Percentiles rank a stretch among this genome's conserved stretches.
Conservation (phyloP, 768 basidiomycete species). For the Serendipita vermifera region DNA sequence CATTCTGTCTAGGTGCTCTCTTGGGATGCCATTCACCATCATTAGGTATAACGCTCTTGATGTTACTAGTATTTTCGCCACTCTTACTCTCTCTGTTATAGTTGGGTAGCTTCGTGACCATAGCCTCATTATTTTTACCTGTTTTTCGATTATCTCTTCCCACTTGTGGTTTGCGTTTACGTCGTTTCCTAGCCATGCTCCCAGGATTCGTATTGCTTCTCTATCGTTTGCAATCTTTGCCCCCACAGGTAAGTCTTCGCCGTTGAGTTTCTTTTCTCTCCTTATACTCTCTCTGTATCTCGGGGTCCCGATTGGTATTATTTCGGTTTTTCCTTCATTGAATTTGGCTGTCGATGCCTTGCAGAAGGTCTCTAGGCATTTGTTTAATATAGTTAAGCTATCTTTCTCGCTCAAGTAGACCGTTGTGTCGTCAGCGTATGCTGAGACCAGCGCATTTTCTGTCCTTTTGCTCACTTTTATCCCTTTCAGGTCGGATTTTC, state of each 20-base stretch:
- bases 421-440: slow-evolving; percentile 20
- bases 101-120: background rate
- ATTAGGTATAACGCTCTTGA: background rate
- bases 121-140: background rate
- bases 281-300: slow-evolving; percentile 7
- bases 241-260: background rate
- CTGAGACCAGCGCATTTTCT: background rate
- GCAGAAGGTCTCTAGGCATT: slow-evolving; percentile 19
- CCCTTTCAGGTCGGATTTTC: background rate
- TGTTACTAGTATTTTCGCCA: background rate
- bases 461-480: background rate
- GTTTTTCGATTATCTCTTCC: slow-evolving; percentile 13
- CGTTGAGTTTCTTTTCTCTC: background rate
- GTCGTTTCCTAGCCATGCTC: slow-evolving; percentile 17
- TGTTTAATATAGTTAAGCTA: slow-evolving; percentile 10
- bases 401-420: slow-evolving; percentile 17
- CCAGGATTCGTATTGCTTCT: slow-evolving; percentile 14
- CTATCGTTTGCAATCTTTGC: slow-evolving; percentile 12
- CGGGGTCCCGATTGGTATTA: slow-evolving; percentile 17
- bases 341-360: slow-evolving; percentile 19
- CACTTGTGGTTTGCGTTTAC: slow-evolving; percentile 10
- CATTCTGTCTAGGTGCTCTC: background rate
- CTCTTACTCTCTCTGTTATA: background rate
- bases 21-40: background rate
- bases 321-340: slow-evolving; percentile 19